Evolutionary conservation across 2,329 filamentous ascomycete species (phyloP), one percentile per base, ranked within the genome.

Genomic region (Echinosphaeria canescens): DNA sequence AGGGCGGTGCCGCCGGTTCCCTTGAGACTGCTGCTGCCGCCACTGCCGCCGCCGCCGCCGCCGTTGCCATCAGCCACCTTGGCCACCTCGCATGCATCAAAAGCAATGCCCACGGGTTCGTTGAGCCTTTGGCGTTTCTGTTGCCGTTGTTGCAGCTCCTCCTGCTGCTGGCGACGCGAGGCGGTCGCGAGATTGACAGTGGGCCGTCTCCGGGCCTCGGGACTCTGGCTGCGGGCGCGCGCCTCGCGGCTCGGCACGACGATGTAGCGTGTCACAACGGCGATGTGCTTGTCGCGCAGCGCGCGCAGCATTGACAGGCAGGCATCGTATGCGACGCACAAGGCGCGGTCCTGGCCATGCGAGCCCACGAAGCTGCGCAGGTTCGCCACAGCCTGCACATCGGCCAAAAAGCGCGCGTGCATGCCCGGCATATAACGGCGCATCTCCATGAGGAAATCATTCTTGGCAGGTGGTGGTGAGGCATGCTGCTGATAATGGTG

Each of bases 381-480:
- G 42, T 95, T 95, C 37, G 85, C 72, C 4, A 93, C 71, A 11
- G 56, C 56, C 26, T 67, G 60, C 10, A 93, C 72, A 34, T 90
- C 75, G 34, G 76, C 64, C 4, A 98, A 60, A 51, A 98, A 98
- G 22, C 78, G 72, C 4, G 82, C 75, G 43, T 98, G 88, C 0
- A 76, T 68, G 1, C 82, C 85, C 0, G 88, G 88, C 88, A 98
- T 98, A 51, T 98, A 98, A 24, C 66, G 66, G 31, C 85, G 75
- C 88, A 98, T 98, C 36, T 98, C 88, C 42, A 78, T 70, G 42
- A 98, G 85, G 52, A 98, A 98, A 41, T 88, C 90, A 51, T 92
- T 70, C 22, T 63, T 59, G 5, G 69, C 60, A n/a, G n/a, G n/a
- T n/a, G n/a, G n/a, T n/a, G n/a, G n/a, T n/a, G n/a, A n/a, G n/a